Evolutionary conservation across 2,329 filamentous ascomycete species (phyloP), one percentile per base, ranked within the genome.

Genomic region (Rhynchosporium secalis): DNA sequence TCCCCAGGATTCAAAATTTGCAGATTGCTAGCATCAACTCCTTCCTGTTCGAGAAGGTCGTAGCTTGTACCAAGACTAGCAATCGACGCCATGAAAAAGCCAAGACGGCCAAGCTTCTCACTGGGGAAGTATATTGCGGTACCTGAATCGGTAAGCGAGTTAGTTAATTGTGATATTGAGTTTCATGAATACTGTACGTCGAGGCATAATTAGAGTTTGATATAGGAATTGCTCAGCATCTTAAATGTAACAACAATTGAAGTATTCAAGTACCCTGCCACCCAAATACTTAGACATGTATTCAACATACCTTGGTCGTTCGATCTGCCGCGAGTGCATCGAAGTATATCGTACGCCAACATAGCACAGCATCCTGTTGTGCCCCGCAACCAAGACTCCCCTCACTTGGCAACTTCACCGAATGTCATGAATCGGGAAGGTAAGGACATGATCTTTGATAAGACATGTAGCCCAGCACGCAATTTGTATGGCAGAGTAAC

Each of bases 331-430:
- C 9, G 3, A 20, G 9, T 8, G n/a, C 45, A 10, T 13, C 5
- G 26, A 26, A 29, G 38, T 55, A 55, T 20, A 55, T 20, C 26
- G n/a, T 8, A 51, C 29, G 20, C 9, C 51, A 40, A 20, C 20
- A 20, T 20, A 20, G 20, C 20, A 20, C 20, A 1, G 20, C 20
- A 20, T 36, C 36, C 55, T 57, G 26, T n/a, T 31, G 31, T 54
- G 57, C 57, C 48, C 57, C 57, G 57, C 57, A 52, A 54, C 57
- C 57, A 60, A 60, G 57, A 60, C 57, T 46, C 46, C 7, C 15
- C 15, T n/a, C 26, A 41, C 57, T 60, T 60, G 57, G 57, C 57
- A 46, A 9, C 9, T 20, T 48, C 45, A 40, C 46, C 20, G 26
- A 43, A 40, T n/a, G 33, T 47, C 48, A 54, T 60, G 28, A 60